These are phyloP conservation scores for Aphanomyces euteiches DNA, from an alignment of 352 stramenopile species.

Conservation along the genomic window DNA sequence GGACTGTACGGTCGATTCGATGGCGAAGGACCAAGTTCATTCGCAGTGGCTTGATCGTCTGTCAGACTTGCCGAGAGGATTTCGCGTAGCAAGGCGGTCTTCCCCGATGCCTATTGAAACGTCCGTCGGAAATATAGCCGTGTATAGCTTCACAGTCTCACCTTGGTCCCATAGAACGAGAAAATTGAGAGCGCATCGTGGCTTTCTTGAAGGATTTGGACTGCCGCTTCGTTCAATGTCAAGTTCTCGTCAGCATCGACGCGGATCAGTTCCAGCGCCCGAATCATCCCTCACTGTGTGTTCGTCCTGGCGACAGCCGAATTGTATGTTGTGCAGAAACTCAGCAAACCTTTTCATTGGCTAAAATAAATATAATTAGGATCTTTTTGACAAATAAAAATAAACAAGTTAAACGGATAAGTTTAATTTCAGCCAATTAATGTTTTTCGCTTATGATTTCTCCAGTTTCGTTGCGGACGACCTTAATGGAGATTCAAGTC, in stretches of 20 bases:
- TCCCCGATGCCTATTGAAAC: neutral
- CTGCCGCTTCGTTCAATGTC: constrained; percentile 15
- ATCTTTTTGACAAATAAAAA: too few species aligned
- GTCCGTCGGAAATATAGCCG: too few species aligned
- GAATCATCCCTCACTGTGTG: neutral
- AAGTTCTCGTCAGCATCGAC: constrained; percentile 13
- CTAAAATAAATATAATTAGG: neutral
- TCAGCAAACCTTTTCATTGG: neutral
- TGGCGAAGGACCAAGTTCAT: neutral
- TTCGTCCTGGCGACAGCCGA: neutral
- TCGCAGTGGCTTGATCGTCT: neutral
- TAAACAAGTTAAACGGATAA: too few species aligned
- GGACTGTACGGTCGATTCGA: too few species aligned
- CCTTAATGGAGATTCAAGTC: too few species aligned
- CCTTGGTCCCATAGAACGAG: constrained; percentile 23
- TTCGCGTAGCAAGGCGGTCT: constrained; percentile 22
- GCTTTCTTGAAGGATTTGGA: constrained; percentile 21
- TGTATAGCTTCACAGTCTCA: neutral
- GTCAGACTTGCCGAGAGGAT: constrained; percentile 8
- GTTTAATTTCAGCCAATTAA: neutral
- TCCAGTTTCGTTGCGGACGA: too few species aligned
- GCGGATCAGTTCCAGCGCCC: neutral
- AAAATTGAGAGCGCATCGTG: constrained; percentile 25
- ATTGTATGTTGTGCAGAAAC: neutral
- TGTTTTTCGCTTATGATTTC: too few species aligned